phyloP scores from a whole-genome alignment of 495 filamentous ascomycete genomes.

The Aspergillus avenaceus region DNA sequence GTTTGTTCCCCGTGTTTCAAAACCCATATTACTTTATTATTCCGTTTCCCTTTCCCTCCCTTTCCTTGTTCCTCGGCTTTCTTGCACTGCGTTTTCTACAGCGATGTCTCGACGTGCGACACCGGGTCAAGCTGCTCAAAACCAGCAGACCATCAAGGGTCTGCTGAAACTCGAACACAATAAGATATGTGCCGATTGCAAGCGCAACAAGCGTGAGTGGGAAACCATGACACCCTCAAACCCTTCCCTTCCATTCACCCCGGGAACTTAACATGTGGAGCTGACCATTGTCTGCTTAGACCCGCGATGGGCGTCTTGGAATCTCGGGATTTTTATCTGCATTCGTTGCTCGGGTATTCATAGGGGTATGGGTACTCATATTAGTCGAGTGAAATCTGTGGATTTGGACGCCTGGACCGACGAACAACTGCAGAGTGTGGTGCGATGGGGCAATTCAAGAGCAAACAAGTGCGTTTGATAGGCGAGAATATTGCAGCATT shows the following conservation, averaged over 20 bases:
- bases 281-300: conserved; percentile 47
- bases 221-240: conserved; percentile 9
- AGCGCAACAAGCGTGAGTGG: conserved; percentile 88
- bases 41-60: conserved; percentile 6
- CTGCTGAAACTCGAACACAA: conserved; percentile 90
- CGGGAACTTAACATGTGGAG: neutral
- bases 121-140: conserved; percentile 82
- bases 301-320: conserved; percentile 98
- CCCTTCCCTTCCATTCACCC: conserved; percentile 6
- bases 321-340: conserved; percentile 91
- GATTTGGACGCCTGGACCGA: conserved; percentile 98
- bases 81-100: conserved; percentile 13
- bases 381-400: conserved; percentile 95
- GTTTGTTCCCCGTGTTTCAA: conserved; percentile 13
- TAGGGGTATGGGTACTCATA: conserved; percentile 97
- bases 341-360: conserved; percentile 98
- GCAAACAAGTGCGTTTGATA: conserved; percentile 80
- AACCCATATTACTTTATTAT: too few species aligned
- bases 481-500: conserved; percentile 7
- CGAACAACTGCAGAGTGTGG: conserved; percentile 87
- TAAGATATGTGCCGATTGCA: conserved; percentile 97
- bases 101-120: conserved; percentile 82
- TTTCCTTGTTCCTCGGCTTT: conserved; percentile 4
- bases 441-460: conserved; percentile 90
- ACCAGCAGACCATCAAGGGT: conserved; percentile 84